These are phyloP conservation scores for Penicillium tannophilum DNA, from an alignment of 495 filamentous ascomycete species.

Conservation along the genomic window DNA sequence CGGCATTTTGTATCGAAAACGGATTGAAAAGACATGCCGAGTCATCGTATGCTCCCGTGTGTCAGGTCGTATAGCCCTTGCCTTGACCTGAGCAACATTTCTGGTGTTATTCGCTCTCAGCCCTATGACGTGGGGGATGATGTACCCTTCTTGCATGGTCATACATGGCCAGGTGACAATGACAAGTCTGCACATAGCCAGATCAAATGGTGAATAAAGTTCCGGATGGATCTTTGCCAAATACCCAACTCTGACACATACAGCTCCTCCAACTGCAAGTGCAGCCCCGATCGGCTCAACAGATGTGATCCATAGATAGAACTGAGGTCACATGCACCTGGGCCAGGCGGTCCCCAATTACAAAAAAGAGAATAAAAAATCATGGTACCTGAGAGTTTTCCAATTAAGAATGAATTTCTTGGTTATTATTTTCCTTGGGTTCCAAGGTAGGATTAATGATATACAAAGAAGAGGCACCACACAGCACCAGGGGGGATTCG, in stretches of 20 bases:
- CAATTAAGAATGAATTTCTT: background rate
- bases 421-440: background rate
- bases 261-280: conserved; percentile 1
- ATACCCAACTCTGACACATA: background rate
- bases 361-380: background rate
- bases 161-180: background rate
- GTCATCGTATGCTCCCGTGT: conserved; percentile 5
- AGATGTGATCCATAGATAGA: background rate
- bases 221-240: background rate
- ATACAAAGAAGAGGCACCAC: background rate
- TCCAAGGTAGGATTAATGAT: conserved; percentile 8
- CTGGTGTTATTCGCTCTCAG: conserved; percentile 11
- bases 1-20: no score
- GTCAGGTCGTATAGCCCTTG: conserved; percentile 12
- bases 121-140: conserved; percentile 30
- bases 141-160: background rate
- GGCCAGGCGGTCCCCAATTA: background rate
- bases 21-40: background rate
- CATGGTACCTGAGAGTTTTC: background rate
- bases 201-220: background rate
- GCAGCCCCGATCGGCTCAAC: conserved; percentile 4
- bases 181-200: background rate
- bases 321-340: background rate
- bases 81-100: background rate
- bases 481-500: conserved; percentile 3